These are phyloP conservation scores for Nannochloris sp. DNA, from an alignment of 139 green algal genomes.

Conservation along the genomic window DNA sequence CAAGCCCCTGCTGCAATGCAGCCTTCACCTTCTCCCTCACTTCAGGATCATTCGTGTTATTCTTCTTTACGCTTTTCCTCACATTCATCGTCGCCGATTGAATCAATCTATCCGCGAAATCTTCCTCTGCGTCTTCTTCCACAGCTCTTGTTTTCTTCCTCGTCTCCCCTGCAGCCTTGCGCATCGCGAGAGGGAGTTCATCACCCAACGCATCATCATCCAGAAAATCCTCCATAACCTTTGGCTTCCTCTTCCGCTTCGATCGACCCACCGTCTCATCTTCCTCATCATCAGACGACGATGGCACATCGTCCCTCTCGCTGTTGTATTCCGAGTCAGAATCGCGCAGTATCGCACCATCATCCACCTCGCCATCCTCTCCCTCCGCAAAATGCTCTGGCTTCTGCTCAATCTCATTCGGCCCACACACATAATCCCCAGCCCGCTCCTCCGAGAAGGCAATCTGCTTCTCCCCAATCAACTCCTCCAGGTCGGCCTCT, in stretches of 20 bases:
- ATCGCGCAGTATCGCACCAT: background rate
- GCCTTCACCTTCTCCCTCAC: constrained; percentile 3
- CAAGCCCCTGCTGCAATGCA: background rate
- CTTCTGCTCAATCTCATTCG: background rate
- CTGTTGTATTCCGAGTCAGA: background rate
- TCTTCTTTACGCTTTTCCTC: background rate
- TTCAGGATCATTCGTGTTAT: background rate
- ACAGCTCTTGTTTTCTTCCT: background rate
- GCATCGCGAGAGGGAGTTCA: background rate
- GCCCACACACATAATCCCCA: background rate
- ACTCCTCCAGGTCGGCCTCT: constrained; percentile 4
- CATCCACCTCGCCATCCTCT: background rate
- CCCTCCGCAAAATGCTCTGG: constrained; percentile 1
- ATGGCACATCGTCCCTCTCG: background rate
- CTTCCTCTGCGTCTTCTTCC: background rate
- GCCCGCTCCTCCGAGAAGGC: constrained; percentile 3
- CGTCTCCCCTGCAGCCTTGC: background rate
- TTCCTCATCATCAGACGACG: constrained; percentile 4
- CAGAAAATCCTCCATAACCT: background rate
- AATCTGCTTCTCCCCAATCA: background rate
- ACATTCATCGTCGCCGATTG: background rate
- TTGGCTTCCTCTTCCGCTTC: background rate
- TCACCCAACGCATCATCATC: background rate
- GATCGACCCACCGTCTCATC: background rate
- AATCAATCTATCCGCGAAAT: background rate